Evolutionary conservation across 306 rosid species (phyloP), one percentile per base, ranked within the genome.

Genomic region (Erythrophleum fordii): DNA sequence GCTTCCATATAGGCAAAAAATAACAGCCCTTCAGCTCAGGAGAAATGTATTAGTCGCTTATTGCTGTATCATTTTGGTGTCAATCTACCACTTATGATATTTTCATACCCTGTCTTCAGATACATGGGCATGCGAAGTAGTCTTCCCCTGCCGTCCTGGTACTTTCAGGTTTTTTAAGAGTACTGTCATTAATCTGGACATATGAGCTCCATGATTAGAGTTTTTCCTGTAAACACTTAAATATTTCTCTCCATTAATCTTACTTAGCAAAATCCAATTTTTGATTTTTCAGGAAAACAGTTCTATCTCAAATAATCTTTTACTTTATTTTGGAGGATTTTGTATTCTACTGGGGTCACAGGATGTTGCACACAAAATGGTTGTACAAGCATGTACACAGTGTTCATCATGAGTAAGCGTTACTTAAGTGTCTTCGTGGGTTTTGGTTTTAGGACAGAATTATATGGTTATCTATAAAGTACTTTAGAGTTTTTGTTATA

Each of bases 71-170:
- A 95, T 86, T 81, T 90, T 56, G 92, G 97, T 69, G 98, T 95
- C 86, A 95, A 95, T 77, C 97, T 95, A 68, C 98, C 98, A 34
- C 90, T 95, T 83, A 90, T 92, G 93, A 74, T 92, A 29, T 75
- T 87, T 76, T 91, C 98, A 31, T 92, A 92, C 82, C 98, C 98
- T 0, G 91, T 95, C 86, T 95, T 95, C 94, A 85, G 10, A 76
- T 83, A 70, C 85, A 95, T 95, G 98, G 98, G 98, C 81, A 92
- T 95, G 98, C 87, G 22, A 34, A 95, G 90, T 80, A 90, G 89
- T 86, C 90, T 95, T 86, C 98, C 97, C 52, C 85, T 95, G 85
- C 98, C 98, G 56, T 89, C 98, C 92, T 95, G 98, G 98, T 95
- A 95, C 88, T 86, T 91, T 86, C 92, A 85, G 93, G 91, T 91